Evolutionary conservation across 306 rosid species (phyloP), one percentile per base, ranked within the genome.

Genomic region (Cajanus cajan): DNA sequence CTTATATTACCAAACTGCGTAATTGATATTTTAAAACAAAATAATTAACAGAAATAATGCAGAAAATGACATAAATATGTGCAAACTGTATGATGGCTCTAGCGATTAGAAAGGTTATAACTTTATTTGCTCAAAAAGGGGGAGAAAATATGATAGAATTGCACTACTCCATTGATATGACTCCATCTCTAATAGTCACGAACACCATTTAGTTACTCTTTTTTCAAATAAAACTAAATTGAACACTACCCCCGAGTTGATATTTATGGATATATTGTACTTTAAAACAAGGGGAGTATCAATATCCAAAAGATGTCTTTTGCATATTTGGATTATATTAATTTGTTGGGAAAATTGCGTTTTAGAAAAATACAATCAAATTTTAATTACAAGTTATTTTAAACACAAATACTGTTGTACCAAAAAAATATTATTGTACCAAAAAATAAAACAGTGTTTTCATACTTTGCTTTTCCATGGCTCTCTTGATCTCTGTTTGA

Each of bases 401-500:
- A 39, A 62, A 61, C 59, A 37, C 9, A 48, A 22, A 21, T 13
- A 34, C 33, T 8, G 40, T n/a, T n/a, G n/a, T n/a, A n/a, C n/a
- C n/a, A n/a, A n/a, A n/a, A n/a, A n/a, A n/a, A n/a, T n/a, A n/a
- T n/a, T n/a, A n/a, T n/a, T n/a, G n/a, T n/a, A n/a, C n/a, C n/a
- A n/a, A n/a, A n/a, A n/a, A n/a, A n/a, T n/a, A n/a, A n/a, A n/a
- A n/a, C n/a, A n/a, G n/a, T 77, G 31, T 69, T 62, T 72, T 44
- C 91, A 64, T 93, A 93, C 98, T 89, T 89, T 86, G 92, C 85
- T 85, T 93, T 82, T 95, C 96, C 78, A 90, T 69, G 36, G 86
- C 74, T 86, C 92, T 96, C 84, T 93, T 93, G 71, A 87, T 77
- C 86, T 90, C 97, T 63, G 76, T 80, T 76, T 85, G 91, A 80